phyloP scores from a whole-genome alignment of 805 yeast genomes.

The Hanseniaspora occidentalis region DNA sequence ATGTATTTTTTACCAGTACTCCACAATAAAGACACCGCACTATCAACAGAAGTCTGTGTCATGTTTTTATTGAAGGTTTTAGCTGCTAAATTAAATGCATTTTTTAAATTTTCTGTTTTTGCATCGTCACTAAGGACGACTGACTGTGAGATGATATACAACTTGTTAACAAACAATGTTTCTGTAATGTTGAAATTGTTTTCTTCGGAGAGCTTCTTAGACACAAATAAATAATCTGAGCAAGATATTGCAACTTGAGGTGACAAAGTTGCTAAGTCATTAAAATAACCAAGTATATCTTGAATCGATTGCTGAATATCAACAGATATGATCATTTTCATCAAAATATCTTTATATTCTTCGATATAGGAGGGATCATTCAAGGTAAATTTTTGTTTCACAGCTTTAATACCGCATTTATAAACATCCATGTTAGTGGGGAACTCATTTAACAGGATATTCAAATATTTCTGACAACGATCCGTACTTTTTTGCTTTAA shows the following conservation, averaged over 20 bases:
- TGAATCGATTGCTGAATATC: slow-evolving; percentile 15
- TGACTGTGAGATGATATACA: slow-evolving; percentile 17
- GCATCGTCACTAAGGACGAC: slow-evolving; percentile 14
- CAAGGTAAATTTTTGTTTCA: slow-evolving; percentile 8
- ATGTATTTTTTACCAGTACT: slow-evolving; percentile 24
- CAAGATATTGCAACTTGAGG: slow-evolving; percentile 22
- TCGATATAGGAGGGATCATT: background rate
- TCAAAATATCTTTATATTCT: slow-evolving; percentile 13
- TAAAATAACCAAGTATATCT: slow-evolving; percentile 16
- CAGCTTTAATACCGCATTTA: slow-evolving; percentile 17
- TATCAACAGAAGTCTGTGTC: slow-evolving; percentile 20
- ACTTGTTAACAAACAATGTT: slow-evolving; percentile 16
- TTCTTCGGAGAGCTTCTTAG: slow-evolving; percentile 17
- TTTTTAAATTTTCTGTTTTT: slow-evolving; percentile 12
- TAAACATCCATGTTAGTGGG: slow-evolving; percentile 23
- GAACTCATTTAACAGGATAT: slow-evolving; percentile 16
- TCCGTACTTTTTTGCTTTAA: slow-evolving; percentile 14
- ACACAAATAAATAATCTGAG: slow-evolving; percentile 24
- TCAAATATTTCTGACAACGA: slow-evolving; percentile 15
- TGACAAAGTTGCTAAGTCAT: slow-evolving; percentile 17
- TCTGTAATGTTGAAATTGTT: slow-evolving; percentile 15
- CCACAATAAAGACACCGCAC: slow-evolving; percentile 29
- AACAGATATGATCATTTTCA: slow-evolving; percentile 26
- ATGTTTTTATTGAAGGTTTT: slow-evolving; percentile 17
- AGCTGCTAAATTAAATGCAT: slow-evolving; percentile 19